Base-by-base conservation (phyloP, 805 yeast genomes). In the Isabelozyma gotoi region DNA sequence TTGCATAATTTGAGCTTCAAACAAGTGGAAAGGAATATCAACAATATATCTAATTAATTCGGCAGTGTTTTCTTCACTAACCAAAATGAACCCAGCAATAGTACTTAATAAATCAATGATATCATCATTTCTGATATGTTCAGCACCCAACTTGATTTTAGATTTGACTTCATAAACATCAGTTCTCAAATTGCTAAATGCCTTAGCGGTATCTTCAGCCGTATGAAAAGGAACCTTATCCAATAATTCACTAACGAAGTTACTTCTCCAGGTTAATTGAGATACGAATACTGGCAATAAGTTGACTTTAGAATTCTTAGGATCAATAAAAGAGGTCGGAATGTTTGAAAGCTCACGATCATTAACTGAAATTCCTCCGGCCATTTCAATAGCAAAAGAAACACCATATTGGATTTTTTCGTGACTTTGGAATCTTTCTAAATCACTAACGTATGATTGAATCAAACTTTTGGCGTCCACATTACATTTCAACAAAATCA, bases 381-480 rank as follows among this genome's bases (percentile, higher is more conserved):
- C 96, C 83, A 89, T 78, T 51, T 88, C 94, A 45, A 91, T 68
- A 0, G 99, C 98, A 73, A 92, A 88, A 0, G 96, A 84, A 39
- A 90, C 84, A 42, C 98, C 98, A 55, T 77, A 82, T 44, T 86
- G 84, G 34, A 87, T 76, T 29, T 58, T 40, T 37, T 51, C 46
- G 20, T 43, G 41, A 11, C 48, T 43, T 39, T 50, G 60, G 31
- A 50, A 53, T 55, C 51, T 68, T 53, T 62, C 75, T 50, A 60
- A 58, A 24, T 51, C 63, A 1, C 88, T 75, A 3, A 90, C 79
- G 56, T 92, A 94, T 0, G 85, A 72, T 55, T 88, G 94, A 38
- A 94, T 71, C 49, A 92, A 71, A 36, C 89, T 80, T 60, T 87
- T 90, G 59, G 86, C 77, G 54, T 91, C 96, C 40, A 80, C 80